Conservation (phyloP, 2,329 filamentous ascomycete species). For the Penicillium sp. region DNA sequence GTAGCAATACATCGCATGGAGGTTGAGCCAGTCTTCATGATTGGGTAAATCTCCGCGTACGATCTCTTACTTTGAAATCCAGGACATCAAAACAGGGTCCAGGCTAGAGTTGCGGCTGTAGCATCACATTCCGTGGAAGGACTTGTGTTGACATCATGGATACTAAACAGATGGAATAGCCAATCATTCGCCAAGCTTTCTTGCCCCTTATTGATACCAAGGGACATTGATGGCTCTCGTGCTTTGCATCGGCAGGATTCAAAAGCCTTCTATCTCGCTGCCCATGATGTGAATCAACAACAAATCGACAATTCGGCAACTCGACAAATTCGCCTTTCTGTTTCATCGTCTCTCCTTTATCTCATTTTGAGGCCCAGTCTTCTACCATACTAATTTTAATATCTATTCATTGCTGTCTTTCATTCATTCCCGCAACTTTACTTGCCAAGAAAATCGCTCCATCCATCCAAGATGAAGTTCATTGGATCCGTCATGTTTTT, state of each 20-base stretch:
- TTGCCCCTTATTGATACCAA: neutral
- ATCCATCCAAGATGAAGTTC: conserved; percentile 19
- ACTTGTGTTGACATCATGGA: neutral
- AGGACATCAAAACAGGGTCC: neutral
- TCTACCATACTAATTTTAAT: neutral
- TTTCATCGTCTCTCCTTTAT: conserved; percentile 1
- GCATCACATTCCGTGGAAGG: neutral
- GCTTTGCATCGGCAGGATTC: neutral
- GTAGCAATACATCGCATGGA: neutral
- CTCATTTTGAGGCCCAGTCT: neutral
- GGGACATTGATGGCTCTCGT: neutral
- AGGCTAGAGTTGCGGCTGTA: neutral
- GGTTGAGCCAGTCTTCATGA: neutral
- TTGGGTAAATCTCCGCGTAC: neutral
- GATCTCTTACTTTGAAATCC: neutral
- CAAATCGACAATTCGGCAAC: neutral
- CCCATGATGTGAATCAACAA: neutral
- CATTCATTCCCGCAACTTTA: conserved; percentile 13
- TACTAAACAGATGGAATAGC: neutral
- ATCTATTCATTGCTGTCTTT: conserved; percentile 12
- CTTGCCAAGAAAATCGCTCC: neutral
- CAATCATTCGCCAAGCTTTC: neutral
- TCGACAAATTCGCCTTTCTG: conserved; percentile 5
- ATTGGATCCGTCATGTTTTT: conserved; percentile 37
- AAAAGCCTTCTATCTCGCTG: neutral